Evolutionary conservation across 441 rosid species (phyloP).

Genomic region (Cnidoscolus chayamansa): DNA sequence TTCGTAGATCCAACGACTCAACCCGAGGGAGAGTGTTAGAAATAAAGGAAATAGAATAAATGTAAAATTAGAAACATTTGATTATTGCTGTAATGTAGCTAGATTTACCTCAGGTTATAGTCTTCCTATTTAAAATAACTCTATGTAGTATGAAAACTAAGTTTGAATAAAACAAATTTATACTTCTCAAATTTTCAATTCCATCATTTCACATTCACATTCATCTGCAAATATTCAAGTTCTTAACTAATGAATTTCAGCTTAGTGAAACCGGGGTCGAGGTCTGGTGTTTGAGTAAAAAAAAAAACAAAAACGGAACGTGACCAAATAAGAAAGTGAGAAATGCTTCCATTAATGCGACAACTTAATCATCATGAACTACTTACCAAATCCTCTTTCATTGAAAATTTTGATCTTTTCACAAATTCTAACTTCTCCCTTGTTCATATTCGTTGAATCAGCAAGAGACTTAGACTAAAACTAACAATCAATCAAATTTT

Average conservation of each 20-base stretch:
- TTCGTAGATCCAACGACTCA: too few species aligned
- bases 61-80: too few species aligned
- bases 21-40: too few species aligned
- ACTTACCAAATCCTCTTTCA: not conserved
- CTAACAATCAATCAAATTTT: not conserved
- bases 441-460: not conserved
- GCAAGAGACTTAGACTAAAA: not conserved
- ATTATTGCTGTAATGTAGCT: too few species aligned
- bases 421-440: not conserved
- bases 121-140: too few species aligned
- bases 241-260: not conserved
- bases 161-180: too few species aligned
- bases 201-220: not conserved
- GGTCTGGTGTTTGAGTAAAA: too few species aligned
- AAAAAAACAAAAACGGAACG: too few species aligned
- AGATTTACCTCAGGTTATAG: too few species aligned
- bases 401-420: not conserved
- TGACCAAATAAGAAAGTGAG: constrained; percentile 1
- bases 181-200: not conserved
- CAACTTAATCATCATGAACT: not conserved
- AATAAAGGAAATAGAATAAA: too few species aligned
- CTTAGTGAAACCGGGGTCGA: too few species aligned
- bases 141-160: too few species aligned
- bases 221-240: constrained; percentile 7
- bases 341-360: not conserved